Evolutionary conservation across 345 rosid genomes (phyloP).

Genomic region (Gossypium bickii): DNA sequence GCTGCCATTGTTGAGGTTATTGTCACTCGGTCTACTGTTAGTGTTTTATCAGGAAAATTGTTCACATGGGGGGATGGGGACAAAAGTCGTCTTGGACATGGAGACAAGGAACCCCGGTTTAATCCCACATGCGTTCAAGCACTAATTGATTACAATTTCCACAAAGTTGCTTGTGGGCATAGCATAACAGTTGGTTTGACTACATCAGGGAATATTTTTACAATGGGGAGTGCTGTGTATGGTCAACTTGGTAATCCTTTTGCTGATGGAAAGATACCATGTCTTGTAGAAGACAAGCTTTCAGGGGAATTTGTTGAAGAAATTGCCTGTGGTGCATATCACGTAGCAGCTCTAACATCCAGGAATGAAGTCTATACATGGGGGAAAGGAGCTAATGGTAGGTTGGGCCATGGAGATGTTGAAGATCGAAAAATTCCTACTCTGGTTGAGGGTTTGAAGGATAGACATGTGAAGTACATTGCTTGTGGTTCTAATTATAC

Average conservation of each 20-base stretch:
- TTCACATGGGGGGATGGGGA: conserved; percentile 99
- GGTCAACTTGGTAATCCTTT: conserved; percentile 89
- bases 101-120: conserved; percentile 83
- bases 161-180: conserved; percentile 87
- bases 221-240: conserved; percentile 91
- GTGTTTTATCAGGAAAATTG: conserved; percentile 72
- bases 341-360: conserved; percentile 73
- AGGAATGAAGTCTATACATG: conserved; percentile 84
- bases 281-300: conserved; percentile 66
- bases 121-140: conserved; percentile 91
- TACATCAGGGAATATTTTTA: conserved; percentile 65
- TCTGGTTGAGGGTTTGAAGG: conserved; percentile 77
- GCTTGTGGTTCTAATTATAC: conserved; percentile 89
- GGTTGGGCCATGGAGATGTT: conserved; percentile 87
- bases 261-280: conserved; percentile 80
- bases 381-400: conserved; percentile 98
- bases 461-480: conserved; percentile 74
- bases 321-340: conserved; percentile 89
- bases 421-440: conserved; percentile 84
- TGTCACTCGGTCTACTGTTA: conserved; percentile 70
- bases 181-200: conserved; percentile 89
- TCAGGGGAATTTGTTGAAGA: conserved; percentile 70
- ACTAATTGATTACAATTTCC: conserved; percentile 72
- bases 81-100: conserved; percentile 91
- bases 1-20: conserved; percentile 95